These are phyloP conservation scores for Podosphaera aphanis DNA, from an alignment of 2,329 filamentous ascomycete species.

Conservation along the genomic window DNA sequence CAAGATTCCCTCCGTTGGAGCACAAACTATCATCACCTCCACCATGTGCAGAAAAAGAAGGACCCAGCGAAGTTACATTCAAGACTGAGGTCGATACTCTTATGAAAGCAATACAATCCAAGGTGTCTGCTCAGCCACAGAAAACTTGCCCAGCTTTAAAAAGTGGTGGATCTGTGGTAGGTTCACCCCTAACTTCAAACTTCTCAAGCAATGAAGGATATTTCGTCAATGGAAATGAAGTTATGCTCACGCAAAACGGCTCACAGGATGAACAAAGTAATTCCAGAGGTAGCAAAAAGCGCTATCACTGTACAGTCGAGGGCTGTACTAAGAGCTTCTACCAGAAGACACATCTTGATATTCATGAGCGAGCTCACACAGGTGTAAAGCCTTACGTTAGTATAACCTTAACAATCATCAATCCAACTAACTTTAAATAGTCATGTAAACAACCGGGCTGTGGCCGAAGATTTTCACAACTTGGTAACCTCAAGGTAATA, in stretches of 20 bases:
- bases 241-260: slow-evolving; percentile 9
- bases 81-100: slow-evolving; percentile 67
- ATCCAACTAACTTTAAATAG: slow-evolving; percentile 3
- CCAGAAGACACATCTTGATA: slow-evolving; percentile 83
- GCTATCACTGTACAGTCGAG: slow-evolving; percentile 50
- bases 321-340: slow-evolving; percentile 63
- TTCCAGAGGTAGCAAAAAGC: slow-evolving; percentile 22
- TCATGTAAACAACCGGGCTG: slow-evolving; percentile 48
- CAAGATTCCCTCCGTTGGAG: slow-evolving; percentile 3
- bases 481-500: slow-evolving; percentile 65
- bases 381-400: slow-evolving; percentile 77
- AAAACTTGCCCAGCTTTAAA: slow-evolving; percentile 4
- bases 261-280: slow-evolving; percentile 7
- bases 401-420: no score
- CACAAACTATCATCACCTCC: slow-evolving; percentile 4
- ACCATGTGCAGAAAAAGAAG: slow-evolving; percentile 1
- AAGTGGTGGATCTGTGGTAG: slow-evolving; percentile 6
- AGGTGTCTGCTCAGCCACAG: slow-evolving; percentile 20
- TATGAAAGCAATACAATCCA: slow-evolving; percentile 70
- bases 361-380: slow-evolving; percentile 70
- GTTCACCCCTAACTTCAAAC: slow-evolving; percentile 9
- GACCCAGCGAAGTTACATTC: slow-evolving; percentile 32
- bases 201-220: slow-evolving; percentile 13
- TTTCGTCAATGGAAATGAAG: slow-evolving; percentile 1
- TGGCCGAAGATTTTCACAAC: slow-evolving; percentile 62